These are phyloP conservation scores for Cutaneotrichosporon cutaneum DNA, from an alignment of 1,284 basidiomycete species.

Conservation along the genomic window DNA sequence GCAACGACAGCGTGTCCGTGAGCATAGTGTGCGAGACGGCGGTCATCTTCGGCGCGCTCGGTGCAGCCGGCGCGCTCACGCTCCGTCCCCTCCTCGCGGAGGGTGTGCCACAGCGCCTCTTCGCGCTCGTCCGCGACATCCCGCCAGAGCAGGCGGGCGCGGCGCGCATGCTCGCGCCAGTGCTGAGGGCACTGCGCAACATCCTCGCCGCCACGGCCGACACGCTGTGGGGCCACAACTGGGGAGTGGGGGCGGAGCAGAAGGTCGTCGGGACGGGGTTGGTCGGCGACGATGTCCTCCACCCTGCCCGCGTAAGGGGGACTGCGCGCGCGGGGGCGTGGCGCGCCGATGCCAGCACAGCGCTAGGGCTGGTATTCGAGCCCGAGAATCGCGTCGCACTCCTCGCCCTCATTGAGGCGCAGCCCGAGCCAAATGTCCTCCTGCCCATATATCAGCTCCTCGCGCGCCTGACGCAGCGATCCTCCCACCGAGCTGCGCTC, in stretches of 20 bases:
- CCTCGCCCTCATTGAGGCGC: constrained; percentile 29
- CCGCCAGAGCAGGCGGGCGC: constrained; percentile 13
- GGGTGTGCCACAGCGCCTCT: constrained; percentile 30
- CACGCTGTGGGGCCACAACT: constrained; percentile 48
- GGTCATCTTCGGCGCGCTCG: constrained; percentile 51
- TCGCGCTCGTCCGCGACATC: constrained; percentile 30
- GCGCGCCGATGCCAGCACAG: constrained; percentile 26
- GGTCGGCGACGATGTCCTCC: constrained; percentile 31
- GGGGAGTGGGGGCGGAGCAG: constrained; percentile 48
- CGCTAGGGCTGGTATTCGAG: constrained; percentile 40
- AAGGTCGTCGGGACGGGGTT: constrained; percentile 45
- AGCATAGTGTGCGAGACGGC: constrained; percentile 46
- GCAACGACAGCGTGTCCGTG: constrained; percentile 11
- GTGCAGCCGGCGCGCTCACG: constrained; percentile 45
- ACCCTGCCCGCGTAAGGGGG: constrained; percentile 18
- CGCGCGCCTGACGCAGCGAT: constrained; percentile 62
- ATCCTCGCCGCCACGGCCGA: constrained; percentile 46
- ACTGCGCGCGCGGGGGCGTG: constrained; percentile 22
- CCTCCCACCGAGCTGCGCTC: constrained; percentile 61
- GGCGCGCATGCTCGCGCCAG: constrained; percentile 29
- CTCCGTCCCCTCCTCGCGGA: constrained; percentile 37
- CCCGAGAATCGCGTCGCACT: constrained; percentile 36
- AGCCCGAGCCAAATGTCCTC: constrained; percentile 50
- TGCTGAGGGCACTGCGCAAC: constrained; percentile 45
- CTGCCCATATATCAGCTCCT: constrained; percentile 57